Percentiles rank a stretch among this genome's conserved stretches.
Evolutionary conservation across 1,139 yeast genomes (phyloP).

Genomic region (Magnusiomyces sp.): DNA sequence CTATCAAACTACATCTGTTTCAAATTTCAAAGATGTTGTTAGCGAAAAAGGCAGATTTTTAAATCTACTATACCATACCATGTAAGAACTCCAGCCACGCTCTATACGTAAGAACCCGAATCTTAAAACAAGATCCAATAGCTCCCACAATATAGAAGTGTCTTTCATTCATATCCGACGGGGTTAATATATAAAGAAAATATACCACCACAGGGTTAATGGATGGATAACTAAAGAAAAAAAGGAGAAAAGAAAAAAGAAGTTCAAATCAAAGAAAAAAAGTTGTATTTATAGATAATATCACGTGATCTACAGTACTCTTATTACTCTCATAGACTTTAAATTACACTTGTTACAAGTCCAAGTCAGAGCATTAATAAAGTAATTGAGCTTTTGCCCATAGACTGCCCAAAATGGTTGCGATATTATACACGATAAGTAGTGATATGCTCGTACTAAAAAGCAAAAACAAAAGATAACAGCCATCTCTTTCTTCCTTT

Average conservation of each 20-base stretch:
- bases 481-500: not conserved
- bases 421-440: too few species aligned
- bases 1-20: constrained; percentile 21
- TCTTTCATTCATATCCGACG: constrained; percentile 11
- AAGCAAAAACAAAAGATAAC: not conserved
- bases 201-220: constrained; percentile 7
- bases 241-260: not conserved
- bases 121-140: constrained; percentile 5
- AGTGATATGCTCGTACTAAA: too few species aligned
- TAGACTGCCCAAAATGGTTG: too few species aligned
- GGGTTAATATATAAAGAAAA: constrained; percentile 5
- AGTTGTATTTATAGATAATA: not conserved
- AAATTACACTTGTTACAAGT: too few species aligned
- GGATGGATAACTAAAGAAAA: constrained; percentile 6
- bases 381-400: too few species aligned
- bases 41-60: constrained; percentile 18
- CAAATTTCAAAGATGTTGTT: constrained; percentile 16
- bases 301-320: not conserved
- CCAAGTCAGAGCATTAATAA: too few species aligned
- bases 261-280: not conserved
- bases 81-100: constrained; percentile 15
- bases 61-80: too few species aligned
- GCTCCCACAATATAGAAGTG: too few species aligned
- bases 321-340: too few species aligned
- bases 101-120: constrained; percentile 12